Conservation (phyloP, 441 rosid species). For the Bruguiera hainesii region DNA sequence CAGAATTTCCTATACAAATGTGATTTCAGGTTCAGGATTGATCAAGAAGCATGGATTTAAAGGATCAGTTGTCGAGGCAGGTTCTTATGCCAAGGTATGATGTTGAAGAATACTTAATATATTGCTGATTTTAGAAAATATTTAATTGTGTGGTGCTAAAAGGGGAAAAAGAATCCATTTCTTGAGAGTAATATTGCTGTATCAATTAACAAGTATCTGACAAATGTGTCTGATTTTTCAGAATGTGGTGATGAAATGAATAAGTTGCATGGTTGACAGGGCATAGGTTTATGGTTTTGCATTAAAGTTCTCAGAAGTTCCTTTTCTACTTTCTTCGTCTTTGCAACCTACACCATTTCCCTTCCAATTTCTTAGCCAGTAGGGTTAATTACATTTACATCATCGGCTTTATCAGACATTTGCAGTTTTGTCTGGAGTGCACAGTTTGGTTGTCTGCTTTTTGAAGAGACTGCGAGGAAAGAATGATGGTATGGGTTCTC, state of each 20-base stretch:
- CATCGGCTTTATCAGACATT: conserved; percentile 45
- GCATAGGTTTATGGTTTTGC: background rate
- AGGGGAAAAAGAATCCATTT: background rate
- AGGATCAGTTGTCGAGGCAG: conserved; percentile 77
- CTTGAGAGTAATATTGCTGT: background rate
- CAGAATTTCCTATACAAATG: background rate
- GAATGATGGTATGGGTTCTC: conserved; percentile 68
- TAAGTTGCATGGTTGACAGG: background rate
- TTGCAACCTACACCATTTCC: background rate
- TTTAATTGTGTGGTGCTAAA: background rate
- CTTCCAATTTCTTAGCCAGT: conserved; percentile 7
- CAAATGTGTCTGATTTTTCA: background rate
- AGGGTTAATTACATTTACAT: conserved; percentile 11
- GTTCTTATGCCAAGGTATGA: conserved; percentile 78
- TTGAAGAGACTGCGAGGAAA: conserved; percentile 84
- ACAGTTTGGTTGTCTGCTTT: conserved; percentile 88
- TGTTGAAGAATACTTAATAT: background rate
- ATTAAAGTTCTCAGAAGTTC: background rate
- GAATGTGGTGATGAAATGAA: background rate
- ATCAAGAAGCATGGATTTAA: conserved; percentile 72
- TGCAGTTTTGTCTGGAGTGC: conserved; percentile 83
- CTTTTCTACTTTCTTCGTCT: background rate
- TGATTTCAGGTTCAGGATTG: conserved; percentile 71
- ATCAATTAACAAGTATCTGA: background rate
- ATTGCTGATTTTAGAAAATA: background rate